These are phyloP conservation scores for Isatis tinctoria DNA, from an alignment of 345 rosid species.

Conservation along the genomic window DNA sequence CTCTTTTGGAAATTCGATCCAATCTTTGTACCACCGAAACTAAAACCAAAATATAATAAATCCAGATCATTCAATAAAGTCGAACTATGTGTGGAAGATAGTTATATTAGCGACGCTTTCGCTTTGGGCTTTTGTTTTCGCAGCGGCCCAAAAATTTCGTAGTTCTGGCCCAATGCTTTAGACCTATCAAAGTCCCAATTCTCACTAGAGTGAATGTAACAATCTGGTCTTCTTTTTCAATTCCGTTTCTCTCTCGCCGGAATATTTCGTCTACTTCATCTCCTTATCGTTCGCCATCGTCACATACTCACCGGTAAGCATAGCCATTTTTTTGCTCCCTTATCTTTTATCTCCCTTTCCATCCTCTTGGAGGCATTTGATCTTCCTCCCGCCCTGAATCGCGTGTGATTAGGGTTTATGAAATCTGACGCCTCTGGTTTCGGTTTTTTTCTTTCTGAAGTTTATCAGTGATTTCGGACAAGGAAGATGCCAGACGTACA, in stretches of 20 bases:
- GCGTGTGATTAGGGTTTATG: slow-evolving; percentile 20
- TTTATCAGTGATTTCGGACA: slow-evolving; percentile 31
- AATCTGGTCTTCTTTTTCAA: slow-evolving; percentile 7
- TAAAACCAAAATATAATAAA: not conserved
- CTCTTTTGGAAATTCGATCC: no score
- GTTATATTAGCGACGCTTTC: not conserved
- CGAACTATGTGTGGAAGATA: no score
- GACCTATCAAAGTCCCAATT: slow-evolving; percentile 14
- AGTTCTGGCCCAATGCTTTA: not conserved
- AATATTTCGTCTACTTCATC: slow-evolving; percentile 2
- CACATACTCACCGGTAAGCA: slow-evolving; percentile 19
- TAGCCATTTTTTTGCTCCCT: not conserved
- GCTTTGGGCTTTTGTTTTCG: not conserved
- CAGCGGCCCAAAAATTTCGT: not conserved
- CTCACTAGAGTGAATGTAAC: not conserved
- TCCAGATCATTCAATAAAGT: not conserved
- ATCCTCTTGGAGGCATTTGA: not conserved
- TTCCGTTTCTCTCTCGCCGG: slow-evolving; percentile 31
- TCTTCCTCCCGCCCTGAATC: not conserved
- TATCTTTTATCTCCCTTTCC: not conserved
- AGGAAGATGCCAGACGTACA: slow-evolving; percentile 84
- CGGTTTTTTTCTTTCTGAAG: not conserved
- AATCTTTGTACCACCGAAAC: no score
- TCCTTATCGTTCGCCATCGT: slow-evolving; percentile 25
- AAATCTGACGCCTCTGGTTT: slow-evolving; percentile 10